Base-by-base conservation (phyloP, 805 yeast genomes). In the Sugiyamaella marilandica region DNA sequence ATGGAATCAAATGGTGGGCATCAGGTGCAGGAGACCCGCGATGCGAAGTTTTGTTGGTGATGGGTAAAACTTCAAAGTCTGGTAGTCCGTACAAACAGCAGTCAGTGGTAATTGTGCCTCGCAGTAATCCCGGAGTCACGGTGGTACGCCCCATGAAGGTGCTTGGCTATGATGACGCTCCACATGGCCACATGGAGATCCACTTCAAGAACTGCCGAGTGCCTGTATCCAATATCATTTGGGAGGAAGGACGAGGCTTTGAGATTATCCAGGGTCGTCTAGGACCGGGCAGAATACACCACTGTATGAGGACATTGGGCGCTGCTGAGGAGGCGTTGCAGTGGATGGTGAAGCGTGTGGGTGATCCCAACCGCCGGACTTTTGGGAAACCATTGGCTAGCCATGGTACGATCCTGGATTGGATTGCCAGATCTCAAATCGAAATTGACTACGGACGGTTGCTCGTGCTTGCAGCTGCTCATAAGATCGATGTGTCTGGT, bases 231-330 rank as follows among this genome's bases (percentile, higher is more conserved):
- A 63, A 68, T n/a, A 69, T 79, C 52, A 62, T 77, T 1, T 68
- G 76, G 51, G 76, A 75, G 9, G 72, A 68, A 26, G 85, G 87
- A 26, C 73, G 75, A 52, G 87, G 87, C 1, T 82, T 82, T 62
- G 82, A 78, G 55, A 71, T 82, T 57, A 79, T 82, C 59, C 86
- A 82, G 65, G 79, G 83, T 19, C 73, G 86, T 52, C 70, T 82
- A 41, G 86, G 86, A 1, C 85, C 86, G 1, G 86, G 87, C n/a
- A 71, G 86, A 63, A 78, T 82, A 57, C 87, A 82, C 65, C 86
- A 82, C 65, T 82, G 86, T 65, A 81, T 82, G 86, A 71, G 86
- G 62, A 65, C 77, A 31, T 71, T 82, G 57, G 87, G 87, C 4
- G 78, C 74, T 39, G 86, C 83, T 7, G 84, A 80, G 59, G 78